These are phyloP conservation scores for Trichoderma simmonsii DNA, from an alignment of 2,329 filamentous ascomycete species.

Conservation along the genomic window DNA sequence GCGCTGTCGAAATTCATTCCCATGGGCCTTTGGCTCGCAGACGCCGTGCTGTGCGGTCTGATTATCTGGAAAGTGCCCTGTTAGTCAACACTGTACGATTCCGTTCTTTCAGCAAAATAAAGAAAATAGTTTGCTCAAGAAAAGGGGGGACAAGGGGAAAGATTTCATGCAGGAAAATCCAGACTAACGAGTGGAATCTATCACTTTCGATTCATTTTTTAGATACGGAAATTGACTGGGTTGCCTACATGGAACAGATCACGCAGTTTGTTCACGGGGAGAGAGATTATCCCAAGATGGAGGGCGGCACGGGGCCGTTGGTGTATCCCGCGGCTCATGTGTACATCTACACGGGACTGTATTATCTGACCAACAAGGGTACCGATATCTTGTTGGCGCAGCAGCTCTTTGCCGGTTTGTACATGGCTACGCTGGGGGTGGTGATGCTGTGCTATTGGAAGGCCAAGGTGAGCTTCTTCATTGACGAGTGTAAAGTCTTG, in stretches of 20 bases:
- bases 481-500: not conserved
- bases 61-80: constrained; percentile 82
- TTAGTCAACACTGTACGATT: constrained; percentile 42
- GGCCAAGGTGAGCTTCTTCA: constrained; percentile 55
- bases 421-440: constrained; percentile 69
- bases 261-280: constrained; percentile 76
- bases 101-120: too few relatives aligned
- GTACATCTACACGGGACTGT: constrained; percentile 80
- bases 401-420: constrained; percentile 74
- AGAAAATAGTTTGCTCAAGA: not conserved
- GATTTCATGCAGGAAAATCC: not conserved
- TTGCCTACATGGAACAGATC: constrained; percentile 94
- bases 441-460: constrained; percentile 80
- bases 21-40: constrained; percentile 63
- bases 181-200: not conserved
- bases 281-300: constrained; percentile 80
- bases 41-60: constrained; percentile 67
- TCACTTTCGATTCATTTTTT: not conserved
- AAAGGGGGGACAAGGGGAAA: not conserved
- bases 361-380: constrained; percentile 73
- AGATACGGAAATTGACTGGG: constrained; percentile 98
- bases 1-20: constrained; percentile 49
- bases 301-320: constrained; percentile 84
- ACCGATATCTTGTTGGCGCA: constrained; percentile 77
- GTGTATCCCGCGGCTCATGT: constrained; percentile 95